phyloP scores from a whole-genome alignment of 2,329 filamentous ascomycete genomes.

The Furcasterigmium sp. region DNA sequence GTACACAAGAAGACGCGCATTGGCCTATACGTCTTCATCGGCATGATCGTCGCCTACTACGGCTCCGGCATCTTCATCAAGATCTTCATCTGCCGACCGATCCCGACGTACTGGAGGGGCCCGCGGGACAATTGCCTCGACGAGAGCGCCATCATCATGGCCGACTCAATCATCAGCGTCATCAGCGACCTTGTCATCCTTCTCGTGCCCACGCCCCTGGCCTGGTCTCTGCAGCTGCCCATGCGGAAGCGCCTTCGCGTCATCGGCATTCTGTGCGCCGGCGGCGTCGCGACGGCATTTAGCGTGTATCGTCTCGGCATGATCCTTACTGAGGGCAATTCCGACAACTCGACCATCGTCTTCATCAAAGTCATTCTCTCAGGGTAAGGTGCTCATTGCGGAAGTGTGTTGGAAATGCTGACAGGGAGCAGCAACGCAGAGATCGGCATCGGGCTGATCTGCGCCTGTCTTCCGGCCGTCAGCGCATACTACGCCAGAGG shows the following conservation, averaged over 20 bases:
- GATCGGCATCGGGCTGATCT: constrained; percentile 23
- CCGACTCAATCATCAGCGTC: constrained; percentile 24
- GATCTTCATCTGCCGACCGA: constrained; percentile 33
- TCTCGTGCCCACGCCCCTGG: constrained; percentile 22
- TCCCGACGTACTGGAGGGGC: constrained; percentile 32
- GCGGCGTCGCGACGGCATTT: constrained; percentile 24
- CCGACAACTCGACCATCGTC: constrained; percentile 18
- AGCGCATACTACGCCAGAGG: constrained; percentile 15
- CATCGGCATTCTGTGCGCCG: constrained; percentile 20
- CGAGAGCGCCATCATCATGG: constrained; percentile 23
- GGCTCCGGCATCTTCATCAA: constrained; percentile 34
- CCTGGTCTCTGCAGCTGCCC: constrained; percentile 24
- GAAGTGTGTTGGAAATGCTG: no score
- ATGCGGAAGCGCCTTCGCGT: constrained; percentile 21
- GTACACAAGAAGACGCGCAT: constrained; percentile 30
- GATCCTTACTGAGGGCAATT: constrained; percentile 16
- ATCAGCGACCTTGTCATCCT: constrained; percentile 24
- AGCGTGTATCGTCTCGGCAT: constrained; percentile 21
- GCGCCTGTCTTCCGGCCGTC: constrained; percentile 22
- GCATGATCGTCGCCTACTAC: constrained; percentile 31
- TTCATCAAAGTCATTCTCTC: constrained; percentile 20
- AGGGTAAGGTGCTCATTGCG: no score
- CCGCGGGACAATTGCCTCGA: constrained; percentile 25
- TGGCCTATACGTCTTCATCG: constrained; percentile 31
- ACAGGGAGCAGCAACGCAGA: constrained; percentile 27